Evolutionary conservation across 805 yeast genomes (phyloP), one percentile per base, ranked within the genome.

Genomic region (Pichia phayaonensis): DNA sequence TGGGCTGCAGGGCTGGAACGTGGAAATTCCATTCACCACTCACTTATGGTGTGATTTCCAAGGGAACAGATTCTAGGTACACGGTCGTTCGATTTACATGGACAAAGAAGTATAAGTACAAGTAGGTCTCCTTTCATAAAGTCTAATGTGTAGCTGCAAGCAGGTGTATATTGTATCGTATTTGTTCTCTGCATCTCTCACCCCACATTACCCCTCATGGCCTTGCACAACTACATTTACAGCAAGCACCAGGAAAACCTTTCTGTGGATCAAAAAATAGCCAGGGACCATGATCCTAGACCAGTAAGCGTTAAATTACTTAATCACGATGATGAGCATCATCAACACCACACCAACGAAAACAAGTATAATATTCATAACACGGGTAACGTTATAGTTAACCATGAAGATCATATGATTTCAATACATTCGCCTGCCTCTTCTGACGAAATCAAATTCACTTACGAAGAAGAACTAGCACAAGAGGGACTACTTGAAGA

Each of bases 141-240:
- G 38, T 34, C 1, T 34, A 34, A 34, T 34, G 8, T 34, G 20
- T n/a, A 34, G 20, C 20, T 16, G 18, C 8, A n/a, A n/a, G 38
- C 20, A 34, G n/a, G 11, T 34, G 18, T 34, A 12, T 12, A 29
- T 29, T 3, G 10, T 29, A 7, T 13, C n/a, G n/a, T 4, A 6
- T 21, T 1, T 10, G 3, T 23, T 27, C 34, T n/a, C 27, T 44
- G 40, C 42, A 38, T 18, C 11, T 26, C 23, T 31, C 18, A 15
- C n/a, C 24, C n/a, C 16, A 15, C 45, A 34, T 34, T 39, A 23
- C 23, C 18, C 42, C 20, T 2, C n/a, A 73, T 73, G 77, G 77
- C 77, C 0, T 60, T 73, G 8, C 70, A 74, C 53, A 73, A 73
- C 56, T 73, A 73, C 52, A 64, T 72, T 47, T 73, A 73, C 58